phyloP scores from a whole-genome alignment of 208 protist species.

The Strigomonas culicis region DNA sequence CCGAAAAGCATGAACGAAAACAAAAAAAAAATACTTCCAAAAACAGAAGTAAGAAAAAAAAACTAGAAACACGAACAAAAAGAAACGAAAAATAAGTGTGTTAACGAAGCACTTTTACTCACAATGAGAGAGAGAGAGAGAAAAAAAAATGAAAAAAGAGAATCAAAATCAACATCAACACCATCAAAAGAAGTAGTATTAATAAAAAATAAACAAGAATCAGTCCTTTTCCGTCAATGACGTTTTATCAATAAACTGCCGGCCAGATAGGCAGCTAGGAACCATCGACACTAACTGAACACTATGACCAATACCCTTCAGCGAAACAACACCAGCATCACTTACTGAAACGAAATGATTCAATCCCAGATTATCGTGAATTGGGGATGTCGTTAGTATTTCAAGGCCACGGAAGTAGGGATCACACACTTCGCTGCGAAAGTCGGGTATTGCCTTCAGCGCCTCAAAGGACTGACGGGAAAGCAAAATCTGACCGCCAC shows the following conservation, averaged over 20 bases:
- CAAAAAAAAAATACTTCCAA: slow-evolving; percentile 9
- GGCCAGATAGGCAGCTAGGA: slow-evolving; percentile 40
- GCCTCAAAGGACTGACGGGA: slow-evolving; percentile 57
- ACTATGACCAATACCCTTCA: slow-evolving; percentile 50
- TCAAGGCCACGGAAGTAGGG: slow-evolving; percentile 35
- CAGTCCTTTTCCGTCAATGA: neutral
- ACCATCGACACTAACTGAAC: slow-evolving; percentile 65
- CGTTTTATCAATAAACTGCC: slow-evolving; percentile 51
- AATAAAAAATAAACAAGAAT: slow-evolving; percentile 12
- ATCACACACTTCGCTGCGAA: slow-evolving; percentile 54
- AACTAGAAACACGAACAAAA: slow-evolving; percentile 4
- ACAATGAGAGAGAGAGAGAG: neutral
- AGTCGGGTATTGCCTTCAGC: slow-evolving; percentile 47
- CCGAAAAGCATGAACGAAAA: neutral
- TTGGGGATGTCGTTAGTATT: slow-evolving; percentile 24
- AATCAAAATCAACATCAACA: neutral
- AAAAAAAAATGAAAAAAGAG: slow-evolving; percentile 11
- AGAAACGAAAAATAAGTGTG: slow-evolving; percentile 12
- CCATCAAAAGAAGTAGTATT: neutral
- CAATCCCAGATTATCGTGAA: slow-evolving; percentile 31
- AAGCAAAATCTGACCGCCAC: slow-evolving; percentile 83
- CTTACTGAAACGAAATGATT: slow-evolving; percentile 56
- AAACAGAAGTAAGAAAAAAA: slow-evolving; percentile 4
- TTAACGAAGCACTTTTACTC: neutral
- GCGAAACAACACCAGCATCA: slow-evolving; percentile 34